Base-by-base conservation (phyloP, 73 alveolate genomes). In the Stentor roeselii region DNA sequence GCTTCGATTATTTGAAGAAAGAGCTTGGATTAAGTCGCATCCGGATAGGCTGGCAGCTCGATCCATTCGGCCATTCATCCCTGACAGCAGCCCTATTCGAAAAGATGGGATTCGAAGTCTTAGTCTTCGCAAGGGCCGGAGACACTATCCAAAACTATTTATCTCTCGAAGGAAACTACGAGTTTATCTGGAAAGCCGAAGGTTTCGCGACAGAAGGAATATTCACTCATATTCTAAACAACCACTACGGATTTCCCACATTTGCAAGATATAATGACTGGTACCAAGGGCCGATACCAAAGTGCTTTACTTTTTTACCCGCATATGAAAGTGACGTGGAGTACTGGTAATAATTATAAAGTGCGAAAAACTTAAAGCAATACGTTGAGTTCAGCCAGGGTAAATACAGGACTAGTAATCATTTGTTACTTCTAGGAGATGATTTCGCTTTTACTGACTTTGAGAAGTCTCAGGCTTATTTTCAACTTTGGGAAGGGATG, bases 51-150 rank as follows among this genome's bases (percentile, higher is more conserved):
- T 95, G 97, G 95, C 91, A 93, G 84, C 59, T 95, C 34, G 98
- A 95, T 83, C 93, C 97, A 21, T 95, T 95, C 80, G 99, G 99
- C 2, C 93, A 92, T 83, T 83, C 92, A 58, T 74, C 91, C 2
- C 83, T 88, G 3, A 95, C 89, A 58, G 92, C 94, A 34, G 42
- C 76, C 4, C 3, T 91, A 35, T 78, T 88, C 2, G 59, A 83
- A 58, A 75, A 42, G 41, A 75, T 83, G 14, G 96, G 96, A 4
- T 78, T 83, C 78, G 96, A 90, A 15, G 50, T 84, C 3, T 37
- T 90, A 21, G 89, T 87, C 38, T 36, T 87, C 4, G 39, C 90
- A 3, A 50, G 96, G 58, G 78, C 84, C 1, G 91, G 88, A 1
- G 35, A 21, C 0, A 32, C 21, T 21, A 50, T 50, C 6, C 21